Percentiles rank a stretch among this genome's conserved stretches.
phyloP scores from a whole-genome alignment of 805 yeast genomes.

The Wickerhamiella vanderwaltii region DNA sequence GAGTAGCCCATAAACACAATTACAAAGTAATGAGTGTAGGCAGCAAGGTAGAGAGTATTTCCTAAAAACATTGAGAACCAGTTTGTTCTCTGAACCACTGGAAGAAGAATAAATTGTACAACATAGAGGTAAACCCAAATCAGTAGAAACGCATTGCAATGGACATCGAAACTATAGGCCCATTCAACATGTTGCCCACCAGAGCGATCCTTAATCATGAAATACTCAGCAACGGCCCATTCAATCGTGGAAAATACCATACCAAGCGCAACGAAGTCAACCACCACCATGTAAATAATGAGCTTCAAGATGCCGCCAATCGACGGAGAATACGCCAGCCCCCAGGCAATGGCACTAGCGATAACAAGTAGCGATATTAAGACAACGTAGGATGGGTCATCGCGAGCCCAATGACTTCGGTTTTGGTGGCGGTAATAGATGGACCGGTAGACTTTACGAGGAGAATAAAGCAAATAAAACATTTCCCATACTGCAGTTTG shows the following conservation, averaged over 20 bases:
- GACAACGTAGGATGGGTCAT: slow-evolving; percentile 81
- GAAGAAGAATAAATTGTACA: slow-evolving; percentile 61
- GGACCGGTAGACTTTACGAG: slow-evolving; percentile 70
- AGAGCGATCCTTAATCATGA: slow-evolving; percentile 31
- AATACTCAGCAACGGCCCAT: slow-evolving; percentile 59
- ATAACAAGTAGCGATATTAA: slow-evolving; percentile 53
- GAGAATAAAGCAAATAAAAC: slow-evolving; percentile 56
- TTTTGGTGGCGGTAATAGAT: slow-evolving; percentile 74
- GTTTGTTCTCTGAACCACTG: slow-evolving; percentile 51
- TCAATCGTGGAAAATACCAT: slow-evolving; percentile 53
- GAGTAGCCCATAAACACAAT: slow-evolving; percentile 84
- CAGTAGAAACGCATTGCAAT: slow-evolving; percentile 76
- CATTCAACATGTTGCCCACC: slow-evolving; percentile 44
- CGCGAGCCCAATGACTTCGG: slow-evolving; percentile 71
- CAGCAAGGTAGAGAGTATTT: slow-evolving; percentile 61
- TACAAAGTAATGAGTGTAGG: slow-evolving; percentile 63
- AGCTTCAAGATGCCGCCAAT: slow-evolving; percentile 49
- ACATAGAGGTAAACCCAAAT: slow-evolving; percentile 69
- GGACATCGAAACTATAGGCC: slow-evolving; percentile 91
- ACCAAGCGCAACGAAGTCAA: slow-evolving; percentile 70
- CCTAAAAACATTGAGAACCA: slow-evolving; percentile 64
- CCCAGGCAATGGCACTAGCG: slow-evolving; percentile 75
- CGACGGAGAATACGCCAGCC: slow-evolving; percentile 55
- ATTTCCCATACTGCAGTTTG: slow-evolving; percentile 93
- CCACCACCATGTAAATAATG: slow-evolving; percentile 68